Base-by-base conservation (phyloP, 164 flowering plant genomes). In the Vitis cinerea region DNA sequence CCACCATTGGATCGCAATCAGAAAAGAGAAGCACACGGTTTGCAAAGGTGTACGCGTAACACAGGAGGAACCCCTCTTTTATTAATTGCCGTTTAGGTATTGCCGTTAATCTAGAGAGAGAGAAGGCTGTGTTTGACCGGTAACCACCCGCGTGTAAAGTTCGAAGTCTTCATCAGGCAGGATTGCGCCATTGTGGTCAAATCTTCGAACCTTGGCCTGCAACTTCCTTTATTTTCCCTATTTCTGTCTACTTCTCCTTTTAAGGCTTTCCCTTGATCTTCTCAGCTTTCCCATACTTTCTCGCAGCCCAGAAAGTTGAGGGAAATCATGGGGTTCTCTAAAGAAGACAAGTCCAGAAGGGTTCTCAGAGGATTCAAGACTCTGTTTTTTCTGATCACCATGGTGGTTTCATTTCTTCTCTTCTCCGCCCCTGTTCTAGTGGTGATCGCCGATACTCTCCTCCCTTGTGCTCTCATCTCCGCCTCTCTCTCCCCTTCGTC, bases 351-450 rank as follows among this genome's bases (percentile, higher is more conserved):
- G 76, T 58, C 74, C 13, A 82, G 68, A 56, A 80, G 77, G 68
- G 53, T 80, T 0, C 67, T 75, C 70, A 77, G 98, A 82, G 90
- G 75, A 48, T 37, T 90, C 8, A 92, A 90, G 83, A 91, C 96
- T 8, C 30, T 92, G 52, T 86, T 92, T 66, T 86, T 94, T 90
- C 64, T 94, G 11, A 62, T 88, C 63, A 72, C 84, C 63, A 88
- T 94, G 96, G 16, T 88, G 2, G 53, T 86, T 10, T 94, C 98
- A 8, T 78, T 94, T 16, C 88, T 92, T 8, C 23, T 94, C 8
- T 74, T 92, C 80, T 94, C 93, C 27, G 94, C 98, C 11, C 99
- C 99, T 2, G 78, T 88, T 63, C 77, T 93, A 2, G 79, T 94
- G 2, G 85, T 73, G 11, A 64, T 88, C 8, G 87, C 94, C 12